A percentile compares a stretch with the other conserved stretches of the same genome.
These are phyloP conservation scores for Geotrichum australiense DNA, from an alignment of 1,139 yeast genomes.

Conservation along the genomic window DNA sequence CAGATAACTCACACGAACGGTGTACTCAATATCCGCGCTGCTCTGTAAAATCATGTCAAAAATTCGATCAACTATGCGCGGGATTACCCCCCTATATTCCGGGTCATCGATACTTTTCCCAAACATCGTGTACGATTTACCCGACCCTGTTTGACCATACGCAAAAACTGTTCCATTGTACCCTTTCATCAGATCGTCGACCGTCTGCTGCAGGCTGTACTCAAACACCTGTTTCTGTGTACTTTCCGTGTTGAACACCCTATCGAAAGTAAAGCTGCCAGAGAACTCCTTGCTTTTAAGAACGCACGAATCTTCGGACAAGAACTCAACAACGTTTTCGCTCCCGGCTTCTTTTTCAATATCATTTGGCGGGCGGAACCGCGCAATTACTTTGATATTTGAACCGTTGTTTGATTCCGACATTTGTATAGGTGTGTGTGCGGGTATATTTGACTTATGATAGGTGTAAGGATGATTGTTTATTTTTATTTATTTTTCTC, in stretches of 20 bases:
- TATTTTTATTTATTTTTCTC: no score
- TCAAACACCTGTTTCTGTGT: slow-evolving; percentile 57
- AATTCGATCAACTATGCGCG: slow-evolving; percentile 62
- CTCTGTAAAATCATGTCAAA: slow-evolving; percentile 51
- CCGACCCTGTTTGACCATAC: slow-evolving; percentile 87
- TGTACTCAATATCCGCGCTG: slow-evolving; percentile 53
- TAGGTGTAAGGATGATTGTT: no score
- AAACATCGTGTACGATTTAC: slow-evolving; percentile 82
- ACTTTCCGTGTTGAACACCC: slow-evolving; percentile 49
- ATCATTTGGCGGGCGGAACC: slow-evolving; percentile 47
- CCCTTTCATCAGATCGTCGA: slow-evolving; percentile 66
- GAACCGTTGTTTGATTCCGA: neutral
- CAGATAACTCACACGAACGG: slow-evolving; percentile 66
- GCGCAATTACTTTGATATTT: slow-evolving; percentile 53
- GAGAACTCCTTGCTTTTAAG: slow-evolving; percentile 40
- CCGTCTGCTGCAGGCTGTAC: slow-evolving; percentile 50
- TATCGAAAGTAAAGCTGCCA: slow-evolving; percentile 55
- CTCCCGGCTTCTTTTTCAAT: slow-evolving; percentile 7
- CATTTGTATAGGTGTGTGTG: no score
- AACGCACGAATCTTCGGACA: slow-evolving; percentile 25
- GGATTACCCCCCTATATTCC: slow-evolving; percentile 53
- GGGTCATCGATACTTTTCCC: slow-evolving; percentile 42
- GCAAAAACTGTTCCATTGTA: slow-evolving; percentile 82
- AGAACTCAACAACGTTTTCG: slow-evolving; percentile 45
- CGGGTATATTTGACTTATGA: no score